Base-by-base conservation (phyloP, 1,284 basidiomycete species). In the Tylopilus sp. region DNA sequence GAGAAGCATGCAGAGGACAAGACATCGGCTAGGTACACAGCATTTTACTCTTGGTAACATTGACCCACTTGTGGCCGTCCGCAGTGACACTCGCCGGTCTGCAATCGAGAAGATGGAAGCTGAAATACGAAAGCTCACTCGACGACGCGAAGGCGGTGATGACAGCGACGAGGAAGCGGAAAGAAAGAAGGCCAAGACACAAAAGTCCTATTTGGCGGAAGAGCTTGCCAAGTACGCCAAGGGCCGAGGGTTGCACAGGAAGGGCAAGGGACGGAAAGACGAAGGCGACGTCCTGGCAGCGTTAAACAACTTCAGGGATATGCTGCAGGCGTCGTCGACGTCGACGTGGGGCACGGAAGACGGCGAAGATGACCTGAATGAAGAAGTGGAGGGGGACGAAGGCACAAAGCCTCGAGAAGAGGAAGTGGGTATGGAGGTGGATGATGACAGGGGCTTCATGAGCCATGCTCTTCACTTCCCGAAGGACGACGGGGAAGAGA, bases 91-190 rank as follows among this genome's bases (percentile, higher is more conserved):
- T 13, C 90, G 92, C 33, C 87, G 90, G 74, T 85, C 88, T 8
- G 93, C 97, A 77, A 96, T 98, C 63, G 92, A 90, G 71, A 90
- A 88, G 69, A 94, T 98, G 87, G 94, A 98, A 78, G 91, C 90
- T 6, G 93, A 96, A 61, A 92, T 98, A 63, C 90, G 93, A 33
- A 91, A 88, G 69, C 84, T 96, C 13, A 85, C 86, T 29, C 86
- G 86, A 63, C 84, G 84, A 59, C 84, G 85, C 13, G 83, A 80
- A 29, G 81, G 79, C 15, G 87, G 85, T 1, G 83, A 84, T 15
- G 87, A 87, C 60, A 88, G 86, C 66, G 90, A 90, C 61, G 88
- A 91, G 18, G 89, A 89, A 66, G 82, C 73, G 9, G 75, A 79
- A 44, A 83, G 79, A 67, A 93, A 91, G 81, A 91, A 86, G 72